phyloP scores from a whole-genome alignment of 257 asterid genomes.

The Solanum rostratum region DNA sequence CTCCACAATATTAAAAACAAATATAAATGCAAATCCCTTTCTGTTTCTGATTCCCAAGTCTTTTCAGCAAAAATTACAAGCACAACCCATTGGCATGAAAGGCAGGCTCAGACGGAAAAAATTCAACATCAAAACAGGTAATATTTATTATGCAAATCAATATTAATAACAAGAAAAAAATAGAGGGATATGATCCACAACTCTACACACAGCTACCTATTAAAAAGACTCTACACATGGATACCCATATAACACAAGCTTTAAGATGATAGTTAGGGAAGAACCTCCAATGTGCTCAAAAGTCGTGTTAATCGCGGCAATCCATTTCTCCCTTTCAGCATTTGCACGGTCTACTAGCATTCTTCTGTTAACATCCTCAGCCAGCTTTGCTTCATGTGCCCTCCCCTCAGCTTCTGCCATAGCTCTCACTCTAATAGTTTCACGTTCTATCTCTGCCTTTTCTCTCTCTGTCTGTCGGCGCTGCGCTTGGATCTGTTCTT shows the following conservation, averaged over 20 bases:
- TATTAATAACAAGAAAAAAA: neutral
- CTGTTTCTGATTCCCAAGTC: neutral
- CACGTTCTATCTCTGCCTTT: constrained; percentile 83
- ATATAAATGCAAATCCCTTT: neutral
- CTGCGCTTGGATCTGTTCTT: constrained; percentile 94
- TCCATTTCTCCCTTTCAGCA: constrained; percentile 96
- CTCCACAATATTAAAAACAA: neutral
- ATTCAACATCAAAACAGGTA: neutral
- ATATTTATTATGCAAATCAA: neutral
- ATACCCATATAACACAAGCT: neutral
- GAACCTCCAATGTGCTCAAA: constrained; percentile 95
- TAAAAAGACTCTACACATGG: neutral
- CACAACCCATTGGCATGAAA: neutral
- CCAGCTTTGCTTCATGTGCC: constrained; percentile 90
- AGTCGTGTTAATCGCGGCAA: constrained; percentile 83
- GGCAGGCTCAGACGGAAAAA: neutral
- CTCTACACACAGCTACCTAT: neutral
- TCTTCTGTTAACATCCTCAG: constrained; percentile 82
- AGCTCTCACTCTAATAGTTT: constrained; percentile 65
- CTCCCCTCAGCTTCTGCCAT: constrained; percentile 94
- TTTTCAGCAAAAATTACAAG: neutral
- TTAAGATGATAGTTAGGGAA: neutral
- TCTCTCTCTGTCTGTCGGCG: constrained; percentile 80
- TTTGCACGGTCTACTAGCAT: constrained; percentile 71
- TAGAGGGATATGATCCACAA: neutral